Evolutionary conservation across 2,329 filamentous ascomycete species (phyloP).

Genomic region (Xylariaceae sp.): DNA sequence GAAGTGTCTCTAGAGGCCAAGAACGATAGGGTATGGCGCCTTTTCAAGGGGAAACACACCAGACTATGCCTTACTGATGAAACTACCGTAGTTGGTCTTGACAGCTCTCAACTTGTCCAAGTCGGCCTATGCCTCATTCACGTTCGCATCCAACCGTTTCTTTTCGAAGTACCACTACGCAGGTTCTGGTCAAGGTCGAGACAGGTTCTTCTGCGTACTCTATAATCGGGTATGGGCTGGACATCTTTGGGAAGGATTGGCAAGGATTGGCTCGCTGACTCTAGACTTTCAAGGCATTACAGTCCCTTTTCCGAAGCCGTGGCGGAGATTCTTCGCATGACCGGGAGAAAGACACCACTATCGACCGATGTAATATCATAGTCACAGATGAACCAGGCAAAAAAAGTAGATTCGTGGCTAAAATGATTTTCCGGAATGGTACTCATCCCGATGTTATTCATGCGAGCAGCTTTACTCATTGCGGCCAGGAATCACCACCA

Average conservation of each 20-base stretch:
- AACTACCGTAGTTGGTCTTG: constrained; percentile 56
- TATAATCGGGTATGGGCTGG: constrained; percentile 58
- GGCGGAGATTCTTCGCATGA: constrained; percentile 54
- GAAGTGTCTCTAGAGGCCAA: constrained; percentile 71
- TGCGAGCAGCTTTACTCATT: constrained; percentile 16
- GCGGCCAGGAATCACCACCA: constrained; percentile 63
- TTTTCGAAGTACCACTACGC: constrained; percentile 70
- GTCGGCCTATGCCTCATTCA: constrained; percentile 72
- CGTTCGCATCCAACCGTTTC: constrained; percentile 63
- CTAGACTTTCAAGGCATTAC: constrained; percentile 47
- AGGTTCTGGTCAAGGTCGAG: constrained; percentile 45
- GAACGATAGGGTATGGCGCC: constrained; percentile 54
- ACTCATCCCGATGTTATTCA: not conserved
- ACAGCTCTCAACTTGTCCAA: constrained; percentile 77
- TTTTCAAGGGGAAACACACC: not conserved
- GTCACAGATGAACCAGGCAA: constrained; percentile 68
- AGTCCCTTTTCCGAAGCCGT: constrained; percentile 71
- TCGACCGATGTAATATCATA: constrained; percentile 70
- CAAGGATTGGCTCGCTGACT: constrained; percentile 1
- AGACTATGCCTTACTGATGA: constrained; percentile 6
- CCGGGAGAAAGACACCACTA: constrained; percentile 62
- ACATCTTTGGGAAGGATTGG: not conserved
- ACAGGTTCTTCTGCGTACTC: constrained; percentile 70
- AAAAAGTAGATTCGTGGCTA: constrained; percentile 70
- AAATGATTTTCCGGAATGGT: constrained; percentile 71